These are phyloP conservation scores for Russula griseocarnosa DNA, from an alignment of 768 basidiomycete species.

Conservation along the genomic window DNA sequence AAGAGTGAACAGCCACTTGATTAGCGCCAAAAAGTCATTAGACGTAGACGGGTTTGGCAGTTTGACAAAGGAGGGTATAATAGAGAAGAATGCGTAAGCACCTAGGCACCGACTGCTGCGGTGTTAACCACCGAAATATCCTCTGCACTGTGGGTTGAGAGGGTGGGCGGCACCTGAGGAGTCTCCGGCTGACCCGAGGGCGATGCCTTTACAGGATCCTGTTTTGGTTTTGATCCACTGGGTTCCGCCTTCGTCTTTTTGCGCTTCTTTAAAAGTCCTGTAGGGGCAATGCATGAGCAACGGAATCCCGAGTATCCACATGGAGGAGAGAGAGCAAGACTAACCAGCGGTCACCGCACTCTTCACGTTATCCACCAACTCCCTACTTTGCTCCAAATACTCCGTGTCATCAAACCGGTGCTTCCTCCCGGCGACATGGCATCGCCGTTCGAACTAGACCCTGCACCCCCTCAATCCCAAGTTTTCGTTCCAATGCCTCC, in stretches of 20 bases:
- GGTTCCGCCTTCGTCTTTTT: conserved; percentile 56
- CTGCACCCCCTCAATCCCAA: conserved; percentile 54
- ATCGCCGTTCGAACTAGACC: conserved; percentile 36
- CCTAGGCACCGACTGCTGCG: conserved; percentile 13
- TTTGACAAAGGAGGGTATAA: not conserved
- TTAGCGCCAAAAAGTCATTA: not conserved
- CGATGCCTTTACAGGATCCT: not conserved
- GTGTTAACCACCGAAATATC: not conserved
- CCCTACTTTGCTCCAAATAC: conserved; percentile 86
- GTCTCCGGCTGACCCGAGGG: not conserved
- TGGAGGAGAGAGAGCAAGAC: conserved; percentile 30
- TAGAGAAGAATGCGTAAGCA: not conserved
- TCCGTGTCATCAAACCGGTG: conserved; percentile 89
- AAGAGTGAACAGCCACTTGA: conserved; percentile 1
- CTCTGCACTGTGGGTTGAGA: not conserved
- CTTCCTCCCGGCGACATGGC: conserved; percentile 67
- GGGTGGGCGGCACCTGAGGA: not conserved
- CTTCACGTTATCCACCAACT: conserved; percentile 88
- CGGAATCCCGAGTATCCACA: conserved; percentile 12
- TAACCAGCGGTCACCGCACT: conserved; percentile 82
- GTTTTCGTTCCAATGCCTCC: conserved; percentile 76
- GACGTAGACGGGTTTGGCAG: no score
- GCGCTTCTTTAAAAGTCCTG: conserved; percentile 70
- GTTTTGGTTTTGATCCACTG: not conserved
- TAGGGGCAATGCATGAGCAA: conserved; percentile 22